Conservation (phyloP, 1,284 basidiomycete species). For the Puccinia horiana region DNA sequence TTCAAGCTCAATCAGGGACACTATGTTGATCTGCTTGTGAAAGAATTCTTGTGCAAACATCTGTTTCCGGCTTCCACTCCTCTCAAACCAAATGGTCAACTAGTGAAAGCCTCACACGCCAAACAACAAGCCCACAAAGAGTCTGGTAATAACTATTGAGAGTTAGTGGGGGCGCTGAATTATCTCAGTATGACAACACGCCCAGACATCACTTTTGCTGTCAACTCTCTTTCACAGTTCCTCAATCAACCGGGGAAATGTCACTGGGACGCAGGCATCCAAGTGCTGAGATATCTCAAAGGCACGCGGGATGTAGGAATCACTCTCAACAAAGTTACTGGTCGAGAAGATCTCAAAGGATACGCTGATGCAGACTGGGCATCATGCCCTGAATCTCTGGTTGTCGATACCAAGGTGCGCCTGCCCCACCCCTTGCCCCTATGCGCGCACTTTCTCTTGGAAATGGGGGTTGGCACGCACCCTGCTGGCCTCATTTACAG, state of each 20-base stretch:
- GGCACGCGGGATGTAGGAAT: constrained; percentile 57
- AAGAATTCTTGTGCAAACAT: not conserved
- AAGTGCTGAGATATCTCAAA: not conserved
- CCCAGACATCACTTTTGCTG: not conserved
- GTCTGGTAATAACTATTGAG: not conserved
- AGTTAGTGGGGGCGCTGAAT: not conserved
- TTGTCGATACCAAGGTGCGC: too few species aligned
- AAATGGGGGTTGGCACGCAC: too few species aligned
- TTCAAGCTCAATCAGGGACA: not conserved
- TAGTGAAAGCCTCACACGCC: too few species aligned
- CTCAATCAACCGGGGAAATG: not conserved
- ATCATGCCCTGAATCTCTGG: constrained; percentile 56
- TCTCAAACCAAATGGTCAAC: not conserved
- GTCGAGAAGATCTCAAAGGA: constrained; percentile 55
- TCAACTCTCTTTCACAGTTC: not conserved
- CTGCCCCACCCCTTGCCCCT: too few species aligned
- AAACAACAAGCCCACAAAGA: not conserved
- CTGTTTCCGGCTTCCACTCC: too few species aligned
- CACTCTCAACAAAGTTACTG: constrained; percentile 47
- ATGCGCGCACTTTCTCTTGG: too few species aligned
- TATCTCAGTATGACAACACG: not conserved
- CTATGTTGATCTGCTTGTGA: not conserved
- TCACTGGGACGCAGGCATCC: not conserved
- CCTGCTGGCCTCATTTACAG: too few species aligned
- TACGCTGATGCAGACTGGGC: constrained; percentile 62